Evolutionary conservation across 225 moss, liverwort and hornwort species (phyloP).

Genomic region (Asterella californica): DNA sequence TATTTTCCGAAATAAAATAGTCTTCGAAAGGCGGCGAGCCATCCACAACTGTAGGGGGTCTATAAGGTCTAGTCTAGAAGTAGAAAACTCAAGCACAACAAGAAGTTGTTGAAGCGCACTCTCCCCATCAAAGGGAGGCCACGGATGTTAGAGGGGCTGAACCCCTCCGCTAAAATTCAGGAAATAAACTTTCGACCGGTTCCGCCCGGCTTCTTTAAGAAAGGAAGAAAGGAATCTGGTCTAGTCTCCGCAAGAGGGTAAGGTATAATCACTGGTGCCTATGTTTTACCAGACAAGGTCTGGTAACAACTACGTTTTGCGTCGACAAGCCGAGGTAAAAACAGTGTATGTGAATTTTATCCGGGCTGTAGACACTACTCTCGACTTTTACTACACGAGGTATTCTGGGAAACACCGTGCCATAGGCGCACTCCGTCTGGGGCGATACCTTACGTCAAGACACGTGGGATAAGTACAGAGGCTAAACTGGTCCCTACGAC

Average conservation of each 20-base stretch:
- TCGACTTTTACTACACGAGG: background rate
- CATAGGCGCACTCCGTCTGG: background rate
- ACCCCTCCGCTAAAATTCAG: no score
- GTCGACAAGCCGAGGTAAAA: background rate
- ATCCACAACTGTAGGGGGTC: constrained; percentile 1
- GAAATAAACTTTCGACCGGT: no score
- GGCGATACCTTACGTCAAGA: background rate
- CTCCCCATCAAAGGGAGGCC: no score
- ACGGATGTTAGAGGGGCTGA: no score
- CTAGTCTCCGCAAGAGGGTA: background rate
- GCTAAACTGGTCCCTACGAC: constrained; percentile 19
- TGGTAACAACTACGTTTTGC: constrained; percentile 3
- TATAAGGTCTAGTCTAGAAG: background rate
- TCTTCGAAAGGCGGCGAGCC: constrained; percentile 28
- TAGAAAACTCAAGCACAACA: background rate
- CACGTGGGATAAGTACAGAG: constrained; percentile 14
- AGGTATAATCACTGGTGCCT: constrained; percentile 22
- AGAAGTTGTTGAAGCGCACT: no score
- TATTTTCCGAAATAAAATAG: constrained; percentile 7
- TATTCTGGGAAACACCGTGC: background rate
- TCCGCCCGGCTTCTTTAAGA: no score
- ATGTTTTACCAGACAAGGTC: constrained; percentile 25
- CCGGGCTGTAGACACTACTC: background rate
- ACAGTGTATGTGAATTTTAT: background rate
- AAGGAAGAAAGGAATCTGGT: no score